Base-by-base conservation (phyloP, 2,329 filamentous ascomycete species). In the Monilinia aucupariae region DNA sequence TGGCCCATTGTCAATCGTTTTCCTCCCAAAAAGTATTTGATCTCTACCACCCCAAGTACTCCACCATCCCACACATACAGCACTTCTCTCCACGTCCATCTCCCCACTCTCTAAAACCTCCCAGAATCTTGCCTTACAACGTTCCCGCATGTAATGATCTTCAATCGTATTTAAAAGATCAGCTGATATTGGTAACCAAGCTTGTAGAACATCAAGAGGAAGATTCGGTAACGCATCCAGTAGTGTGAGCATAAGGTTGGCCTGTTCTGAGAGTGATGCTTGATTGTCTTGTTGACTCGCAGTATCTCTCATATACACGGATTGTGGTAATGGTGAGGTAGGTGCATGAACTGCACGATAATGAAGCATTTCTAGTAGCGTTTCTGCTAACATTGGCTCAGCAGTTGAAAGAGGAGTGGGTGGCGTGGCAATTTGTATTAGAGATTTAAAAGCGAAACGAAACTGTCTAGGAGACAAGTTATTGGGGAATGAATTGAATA, bases 1-100 rank as follows among this genome's bases (percentile, higher is more conserved):
- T 9, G 67, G 65, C 1, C 64, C 71, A 51, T 47, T 39, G 20
- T 66, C 65, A 3, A 59, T 49, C 20, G 48, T 22, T 41, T 60
- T 54, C 34, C 61, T 39, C 20, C 64, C 68, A 66, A 67, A 70
- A 20, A 74, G 53, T 4, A 74, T 70, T 22, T 61, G 67, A 22
- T 72, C 68, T 58, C 71, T 68, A 10, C 72, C 71, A 22, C 78
- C 77, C 32, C 83, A 85, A 41, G 66, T 72, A 45, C 79, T 83
- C 87, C 87, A 90, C 87, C 87, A 90, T 5, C 79, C 80, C 50
- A 89, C 85, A 69, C 85, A 87, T 59, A 84, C 78, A 65, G 82
- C 80, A 27, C 86, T 85, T 52, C 86, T 79, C 68, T 88, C 84
- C 34, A 88, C 81, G 75, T 90, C 87, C 85, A 91, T 88, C 72